phyloP scores from a whole-genome alignment of 441 rosid genomes.

The Daphne laureola region DNA sequence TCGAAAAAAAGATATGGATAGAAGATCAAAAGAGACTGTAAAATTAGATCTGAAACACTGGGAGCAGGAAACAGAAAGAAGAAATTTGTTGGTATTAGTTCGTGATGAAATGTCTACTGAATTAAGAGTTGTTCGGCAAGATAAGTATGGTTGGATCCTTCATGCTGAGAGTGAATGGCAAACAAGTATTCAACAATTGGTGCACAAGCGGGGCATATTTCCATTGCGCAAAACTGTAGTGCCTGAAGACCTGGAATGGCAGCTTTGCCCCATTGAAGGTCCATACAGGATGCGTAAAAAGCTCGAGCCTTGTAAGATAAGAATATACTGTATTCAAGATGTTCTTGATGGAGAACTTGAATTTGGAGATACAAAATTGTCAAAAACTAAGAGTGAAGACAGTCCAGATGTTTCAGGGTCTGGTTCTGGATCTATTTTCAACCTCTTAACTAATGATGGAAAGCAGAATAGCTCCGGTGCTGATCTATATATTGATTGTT shows the following conservation, averaged over 20 bases:
- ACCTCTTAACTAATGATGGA: conserved; percentile 34
- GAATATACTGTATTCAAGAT: conserved; percentile 72
- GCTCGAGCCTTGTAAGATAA: conserved; percentile 77
- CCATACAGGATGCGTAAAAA: conserved; percentile 98
- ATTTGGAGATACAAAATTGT: conserved; percentile 52
- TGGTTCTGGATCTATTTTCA: conserved; percentile 54
- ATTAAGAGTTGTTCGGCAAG: conserved; percentile 96
- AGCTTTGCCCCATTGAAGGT: conserved; percentile 98
- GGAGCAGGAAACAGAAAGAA: conserved; percentile 87
- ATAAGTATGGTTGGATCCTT: conserved; percentile 98
- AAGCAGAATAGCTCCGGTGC: conserved; percentile 24
- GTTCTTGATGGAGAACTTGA: conserved; percentile 69
- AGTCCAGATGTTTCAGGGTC: conserved; percentile 52
- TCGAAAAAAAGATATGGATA: conserved; percentile 80
- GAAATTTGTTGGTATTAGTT: conserved; percentile 83
- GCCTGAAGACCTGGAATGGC: conserved; percentile 80
- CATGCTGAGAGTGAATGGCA: conserved; percentile 99
- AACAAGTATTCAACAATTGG: conserved; percentile 90
- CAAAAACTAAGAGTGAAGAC: conserved; percentile 43
- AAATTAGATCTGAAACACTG: conserved; percentile 77
- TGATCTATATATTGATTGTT: conserved; percentile 56
- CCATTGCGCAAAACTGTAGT: conserved; percentile 55
- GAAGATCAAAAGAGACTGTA: conserved; percentile 67
- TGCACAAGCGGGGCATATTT: conserved; percentile 91
- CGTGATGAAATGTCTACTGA: conserved; percentile 97